Evolutionary conservation across 1,284 basidiomycete genomes (phyloP), one percentile per base, ranked within the genome.

Genomic region (Stereum hirsutum): DNA sequence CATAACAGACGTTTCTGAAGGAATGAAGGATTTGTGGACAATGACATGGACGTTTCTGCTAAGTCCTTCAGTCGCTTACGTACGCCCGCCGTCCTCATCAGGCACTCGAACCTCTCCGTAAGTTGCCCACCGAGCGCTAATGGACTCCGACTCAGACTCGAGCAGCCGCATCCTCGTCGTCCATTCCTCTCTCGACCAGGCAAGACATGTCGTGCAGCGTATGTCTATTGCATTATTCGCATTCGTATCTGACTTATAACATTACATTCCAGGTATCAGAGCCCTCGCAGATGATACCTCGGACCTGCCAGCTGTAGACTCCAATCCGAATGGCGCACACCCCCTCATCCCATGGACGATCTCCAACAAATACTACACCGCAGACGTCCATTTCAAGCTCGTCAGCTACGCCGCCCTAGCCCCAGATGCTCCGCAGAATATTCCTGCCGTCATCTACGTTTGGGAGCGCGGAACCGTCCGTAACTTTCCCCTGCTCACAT

Each of bases 341-440:
- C n/a, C n/a, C n/a, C n/a, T 47, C 24, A 60, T 85, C 26, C 80
- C 79, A 11, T 92, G 88, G 86, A 81, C 71, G 25, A 86, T 93
- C 47, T 65, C 69, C 46, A 92, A 93, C 68, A 85, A 79, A 60
- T 93, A 93, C 62, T 93, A 92, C 63, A 75, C 78, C 10, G 89
- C 89, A 4, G 63, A 75, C 42, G 82, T 92, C 5, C 72, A 78
- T 44, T 86, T 92, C 54, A 66, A 74, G 5, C 60, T 72, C n/a
- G 65, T 68, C 43, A 58, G 65, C 10, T 56, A 72, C 45, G 60
- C 66, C 25, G 63, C 67, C 8, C 60, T 73, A 43, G 56, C 54
- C 37, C 56, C 64, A 11, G 54, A 65, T 47, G 49, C 63, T 14
- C 50, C 64, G 19, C 54, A 59, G 28, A 67, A 67, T 40, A 69